These are phyloP conservation scores for Globisporangium paroecandrum DNA, from an alignment of 352 stramenopile species.

Conservation along the genomic window DNA sequence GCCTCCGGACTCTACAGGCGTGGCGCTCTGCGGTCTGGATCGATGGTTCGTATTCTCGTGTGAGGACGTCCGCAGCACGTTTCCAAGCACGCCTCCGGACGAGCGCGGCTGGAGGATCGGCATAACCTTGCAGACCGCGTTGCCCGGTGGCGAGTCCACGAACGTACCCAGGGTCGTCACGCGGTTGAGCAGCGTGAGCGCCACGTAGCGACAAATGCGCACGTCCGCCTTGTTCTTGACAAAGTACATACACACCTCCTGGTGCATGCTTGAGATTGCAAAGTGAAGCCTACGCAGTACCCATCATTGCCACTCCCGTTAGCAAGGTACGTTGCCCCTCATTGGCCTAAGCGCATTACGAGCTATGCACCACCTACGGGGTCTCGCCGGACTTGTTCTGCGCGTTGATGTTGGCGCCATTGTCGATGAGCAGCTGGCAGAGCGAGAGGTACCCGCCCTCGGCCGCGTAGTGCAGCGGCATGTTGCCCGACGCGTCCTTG, in stretches of 20 bases:
- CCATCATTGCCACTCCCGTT: no score
- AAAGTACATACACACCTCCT: slow-evolving; percentile 62
- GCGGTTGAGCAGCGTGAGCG: slow-evolving; percentile 45
- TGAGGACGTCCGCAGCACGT: slow-evolving; percentile 8
- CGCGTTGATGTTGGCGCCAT: slow-evolving; percentile 71
- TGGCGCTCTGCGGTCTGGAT: background rate
- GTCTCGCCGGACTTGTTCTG: slow-evolving; percentile 80
- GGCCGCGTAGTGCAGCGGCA: slow-evolving; percentile 70
- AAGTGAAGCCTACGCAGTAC: slow-evolving; percentile 42
- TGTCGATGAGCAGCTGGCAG: slow-evolving; percentile 54
- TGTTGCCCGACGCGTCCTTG: slow-evolving; percentile 65
- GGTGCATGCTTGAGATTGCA: slow-evolving; percentile 72
- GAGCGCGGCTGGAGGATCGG: slow-evolving; percentile 51
- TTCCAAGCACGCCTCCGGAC: slow-evolving; percentile 9
- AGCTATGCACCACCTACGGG: slow-evolving; percentile 34
- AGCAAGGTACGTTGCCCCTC: no score
- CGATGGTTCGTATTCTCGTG: background rate
- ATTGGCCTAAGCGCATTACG: no score
- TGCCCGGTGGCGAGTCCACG: slow-evolving; percentile 47
- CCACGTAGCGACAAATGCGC: slow-evolving; percentile 56
- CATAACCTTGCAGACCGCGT: slow-evolving; percentile 53
- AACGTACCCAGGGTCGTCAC: slow-evolving; percentile 58
- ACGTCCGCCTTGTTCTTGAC: slow-evolving; percentile 64
- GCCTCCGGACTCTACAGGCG: background rate
- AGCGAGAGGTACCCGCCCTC: slow-evolving; percentile 70